Conservation (phyloP, 2,329 filamentous ascomycete species). For the Xylariomycetidae sp. region DNA sequence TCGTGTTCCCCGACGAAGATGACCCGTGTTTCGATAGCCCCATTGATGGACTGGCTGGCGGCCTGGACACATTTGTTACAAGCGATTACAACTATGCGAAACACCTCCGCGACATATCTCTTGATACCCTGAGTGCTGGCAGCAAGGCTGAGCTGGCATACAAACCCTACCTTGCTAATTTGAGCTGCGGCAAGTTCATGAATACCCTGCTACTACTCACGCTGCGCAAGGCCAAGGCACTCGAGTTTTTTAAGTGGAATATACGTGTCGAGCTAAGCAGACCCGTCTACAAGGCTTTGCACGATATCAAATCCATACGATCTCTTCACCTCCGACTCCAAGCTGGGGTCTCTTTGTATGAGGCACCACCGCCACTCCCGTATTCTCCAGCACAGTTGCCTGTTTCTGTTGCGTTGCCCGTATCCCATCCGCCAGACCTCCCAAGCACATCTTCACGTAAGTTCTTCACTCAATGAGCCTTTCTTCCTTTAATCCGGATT, state of each 20-base stretch:
- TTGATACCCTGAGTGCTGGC: constrained; percentile 52
- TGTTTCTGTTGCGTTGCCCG: no score
- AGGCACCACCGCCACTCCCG: constrained; percentile 43
- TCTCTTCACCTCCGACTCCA: constrained; percentile 57
- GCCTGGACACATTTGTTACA: constrained; percentile 57
- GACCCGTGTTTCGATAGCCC: constrained; percentile 45
- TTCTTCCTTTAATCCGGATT: no score
- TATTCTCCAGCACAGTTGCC: constrained; percentile 12
- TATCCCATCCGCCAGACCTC: no score
- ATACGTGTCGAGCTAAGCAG: constrained; percentile 59
- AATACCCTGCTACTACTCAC: constrained; percentile 56
- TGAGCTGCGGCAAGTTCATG: constrained; percentile 59
- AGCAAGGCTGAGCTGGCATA: constrained; percentile 50
- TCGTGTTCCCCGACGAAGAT: constrained; percentile 58
- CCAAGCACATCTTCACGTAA: no score
- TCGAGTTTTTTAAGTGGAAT: constrained; percentile 61
- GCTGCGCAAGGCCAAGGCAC: constrained; percentile 47
- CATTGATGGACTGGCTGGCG: constrained; percentile 53
- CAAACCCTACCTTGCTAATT: constrained; percentile 48
- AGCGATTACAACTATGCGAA: constrained; percentile 61
- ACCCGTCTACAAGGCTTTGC: constrained; percentile 52
- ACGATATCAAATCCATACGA: constrained; percentile 47
- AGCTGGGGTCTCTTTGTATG: constrained; percentile 50
- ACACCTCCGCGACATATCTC: constrained; percentile 49
- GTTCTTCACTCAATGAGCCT: no score